These are phyloP conservation scores for Phytopythium boreale DNA, from an alignment of 352 stramenopile species.

Conservation along the genomic window DNA sequence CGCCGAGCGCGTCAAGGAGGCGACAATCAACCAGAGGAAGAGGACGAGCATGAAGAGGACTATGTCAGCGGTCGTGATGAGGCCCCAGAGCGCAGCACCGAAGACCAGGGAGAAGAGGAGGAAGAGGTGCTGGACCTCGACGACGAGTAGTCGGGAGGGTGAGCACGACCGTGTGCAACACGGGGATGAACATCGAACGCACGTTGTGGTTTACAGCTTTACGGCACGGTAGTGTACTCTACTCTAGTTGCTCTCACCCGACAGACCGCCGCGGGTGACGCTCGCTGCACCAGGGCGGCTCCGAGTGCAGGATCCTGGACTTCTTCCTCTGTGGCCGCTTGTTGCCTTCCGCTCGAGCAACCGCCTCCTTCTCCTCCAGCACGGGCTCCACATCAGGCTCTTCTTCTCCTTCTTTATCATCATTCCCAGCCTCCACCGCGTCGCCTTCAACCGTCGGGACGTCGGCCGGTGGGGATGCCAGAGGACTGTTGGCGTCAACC, in stretches of 20 bases:
- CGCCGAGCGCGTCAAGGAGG: background rate
- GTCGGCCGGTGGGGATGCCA: too few species aligned
- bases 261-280: background rate
- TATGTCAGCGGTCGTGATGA: slow-evolving; percentile 37
- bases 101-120: slow-evolving; percentile 39
- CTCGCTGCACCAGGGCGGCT: background rate
- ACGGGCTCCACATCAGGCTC: background rate
- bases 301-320: background rate
- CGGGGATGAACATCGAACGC: background rate
- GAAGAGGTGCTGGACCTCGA: slow-evolving; percentile 62
- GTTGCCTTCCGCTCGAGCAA: background rate
- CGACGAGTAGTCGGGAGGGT: slow-evolving; percentile 20
- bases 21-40: background rate
- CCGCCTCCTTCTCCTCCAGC: background rate
- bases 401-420: background rate
- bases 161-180: too few species aligned
- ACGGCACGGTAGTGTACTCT: background rate
- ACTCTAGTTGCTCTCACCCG: background rate
- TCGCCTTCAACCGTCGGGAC: too few species aligned
- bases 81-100: slow-evolving; percentile 13
- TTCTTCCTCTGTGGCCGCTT: background rate
- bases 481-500: background rate
- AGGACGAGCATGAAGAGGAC: slow-evolving; percentile 26
- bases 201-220: background rate
- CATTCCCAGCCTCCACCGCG: too few species aligned